A percentile compares a stretch with the other conserved stretches of the same genome.
Conservation (phyloP, 371 early-diverging fungal species). For the Saksenaea vasiformis region DNA sequence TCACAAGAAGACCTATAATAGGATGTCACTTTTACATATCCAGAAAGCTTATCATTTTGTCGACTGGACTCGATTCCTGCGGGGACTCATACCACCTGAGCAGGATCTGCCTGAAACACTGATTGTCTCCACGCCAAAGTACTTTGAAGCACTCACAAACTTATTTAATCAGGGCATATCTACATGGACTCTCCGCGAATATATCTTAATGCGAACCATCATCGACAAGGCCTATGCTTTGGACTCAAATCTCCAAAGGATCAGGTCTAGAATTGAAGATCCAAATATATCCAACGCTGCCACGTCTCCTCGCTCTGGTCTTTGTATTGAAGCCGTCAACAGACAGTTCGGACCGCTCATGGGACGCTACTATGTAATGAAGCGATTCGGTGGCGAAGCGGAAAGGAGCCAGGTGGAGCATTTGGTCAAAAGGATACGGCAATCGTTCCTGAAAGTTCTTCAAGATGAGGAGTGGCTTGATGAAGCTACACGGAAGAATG, state of each 20-base stretch:
- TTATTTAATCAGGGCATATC: neutral
- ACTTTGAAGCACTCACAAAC: conserved; percentile 17
- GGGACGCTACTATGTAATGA: conserved; percentile 58
- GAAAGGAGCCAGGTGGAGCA: conserved; percentile 42
- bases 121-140: conserved; percentile 11
- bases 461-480: conserved; percentile 58
- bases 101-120: conserved; percentile 5
- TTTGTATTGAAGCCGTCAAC: conserved; percentile 45
- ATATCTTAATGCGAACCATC: conserved; percentile 6
- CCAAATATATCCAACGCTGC: conserved; percentile 23
- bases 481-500: conserved; percentile 42
- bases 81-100: neutral
- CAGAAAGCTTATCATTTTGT: conserved; percentile 23
- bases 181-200: conserved; percentile 10
- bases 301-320: conserved; percentile 40
- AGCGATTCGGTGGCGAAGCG: conserved; percentile 40
- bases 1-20: conserved; percentile 55
- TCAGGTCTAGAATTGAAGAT: conserved; percentile 20
- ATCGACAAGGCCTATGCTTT: neutral
- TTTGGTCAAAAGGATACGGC: conserved; percentile 50
- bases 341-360: conserved; percentile 47
- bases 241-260: conserved; percentile 18
- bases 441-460: conserved; percentile 43
- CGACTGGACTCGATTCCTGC: conserved; percentile 22
- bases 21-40: conserved; percentile 36